Conservation (phyloP, 306 rosid genomes). For the Cercis canadensis region DNA sequence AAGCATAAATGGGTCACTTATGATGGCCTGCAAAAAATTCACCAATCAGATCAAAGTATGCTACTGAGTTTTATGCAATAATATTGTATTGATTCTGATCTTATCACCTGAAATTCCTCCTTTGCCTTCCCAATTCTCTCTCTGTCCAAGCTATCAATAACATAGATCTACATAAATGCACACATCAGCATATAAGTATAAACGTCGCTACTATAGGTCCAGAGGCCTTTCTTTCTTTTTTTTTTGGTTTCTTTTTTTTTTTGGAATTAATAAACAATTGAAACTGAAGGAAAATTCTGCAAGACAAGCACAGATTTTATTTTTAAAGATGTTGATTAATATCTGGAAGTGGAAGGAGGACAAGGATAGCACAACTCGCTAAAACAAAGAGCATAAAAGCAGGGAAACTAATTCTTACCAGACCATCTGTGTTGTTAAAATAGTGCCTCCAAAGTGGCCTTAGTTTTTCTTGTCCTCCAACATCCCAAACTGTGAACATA, state of each 20-base stretch:
- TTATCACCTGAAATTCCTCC: slow-evolving; percentile 87
- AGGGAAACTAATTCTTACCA: slow-evolving; percentile 55
- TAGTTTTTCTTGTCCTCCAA: slow-evolving; percentile 94
- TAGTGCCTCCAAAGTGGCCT: slow-evolving; percentile 99
- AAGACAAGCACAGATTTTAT: neutral
- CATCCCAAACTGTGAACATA: slow-evolving; percentile 97
- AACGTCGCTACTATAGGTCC: neutral
- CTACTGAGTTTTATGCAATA: slow-evolving; percentile 14
- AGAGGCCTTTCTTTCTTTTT: neutral
- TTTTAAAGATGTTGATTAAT: no score
- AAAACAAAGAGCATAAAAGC: slow-evolving; percentile 18
- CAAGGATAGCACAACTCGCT: slow-evolving; percentile 9
- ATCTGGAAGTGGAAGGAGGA: no score
- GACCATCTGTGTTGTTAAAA: slow-evolving; percentile 90
- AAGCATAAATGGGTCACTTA: slow-evolving; percentile 96
- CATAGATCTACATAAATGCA: slow-evolving; percentile 74
- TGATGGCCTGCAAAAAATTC: slow-evolving; percentile 75
- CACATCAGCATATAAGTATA: slow-evolving; percentile 12
- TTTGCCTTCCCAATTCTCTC: slow-evolving; percentile 92
- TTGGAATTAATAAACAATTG: slow-evolving; percentile 4
- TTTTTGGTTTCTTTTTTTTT: neutral
- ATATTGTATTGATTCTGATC: slow-evolving; percentile 31
- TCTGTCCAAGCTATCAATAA: slow-evolving; percentile 90
- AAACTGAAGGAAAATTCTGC: neutral
- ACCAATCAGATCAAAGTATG: slow-evolving; percentile 34